Base-by-base conservation (phyloP, 2,329 filamentous ascomycete species). In the Lecanicillium sp. region DNA sequence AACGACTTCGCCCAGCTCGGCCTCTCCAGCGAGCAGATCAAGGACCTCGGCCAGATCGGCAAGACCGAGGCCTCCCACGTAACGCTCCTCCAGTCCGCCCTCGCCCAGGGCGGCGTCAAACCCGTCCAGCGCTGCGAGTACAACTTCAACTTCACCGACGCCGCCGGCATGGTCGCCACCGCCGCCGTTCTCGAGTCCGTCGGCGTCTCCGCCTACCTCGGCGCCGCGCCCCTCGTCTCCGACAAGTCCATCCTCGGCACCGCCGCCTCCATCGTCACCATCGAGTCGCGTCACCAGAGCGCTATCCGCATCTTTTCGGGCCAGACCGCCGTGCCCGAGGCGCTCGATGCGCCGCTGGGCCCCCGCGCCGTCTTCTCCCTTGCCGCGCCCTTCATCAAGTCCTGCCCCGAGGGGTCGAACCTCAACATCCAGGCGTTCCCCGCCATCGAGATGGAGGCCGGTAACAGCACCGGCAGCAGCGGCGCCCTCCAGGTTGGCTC, bases 141-240 rank as follows among this genome's bases (percentile, higher is more conserved):
- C 66, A 58, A 65, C 44, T 86, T 86, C 38, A 78, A 79, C 38
- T 78, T 77, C 27, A 79, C 79, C 10, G 32, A 47, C 37, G 70
- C 71, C 11, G 68, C 70, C 51, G 81, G 80, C 52, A 70, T 74
- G 51, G 71, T 74, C 60, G 74, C 78, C 53, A 66, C 67, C 19
- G 81, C 76, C 21, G 75, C 75, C 48, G 81, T 87, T 58, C 68
- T 86, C 24, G 75, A 84, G 48, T 82, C 86, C 58, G 73, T 82
- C 26, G 75, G 82, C 9, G 82, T 86, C 67, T 75, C 75, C 2
- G 68, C 83, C 4, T 83, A 81, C 66, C 67, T 84, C 54, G 81
- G 83, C 33, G 81, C 80, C 15, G 81, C 81, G 5, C 73, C 74
- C 20, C 68, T 70, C 47, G 82, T 86, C 59, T 68, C 72, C 56